Conservation (phyloP, 1,284 basidiomycete species). For the Rhodotorula mucilaginosa region DNA sequence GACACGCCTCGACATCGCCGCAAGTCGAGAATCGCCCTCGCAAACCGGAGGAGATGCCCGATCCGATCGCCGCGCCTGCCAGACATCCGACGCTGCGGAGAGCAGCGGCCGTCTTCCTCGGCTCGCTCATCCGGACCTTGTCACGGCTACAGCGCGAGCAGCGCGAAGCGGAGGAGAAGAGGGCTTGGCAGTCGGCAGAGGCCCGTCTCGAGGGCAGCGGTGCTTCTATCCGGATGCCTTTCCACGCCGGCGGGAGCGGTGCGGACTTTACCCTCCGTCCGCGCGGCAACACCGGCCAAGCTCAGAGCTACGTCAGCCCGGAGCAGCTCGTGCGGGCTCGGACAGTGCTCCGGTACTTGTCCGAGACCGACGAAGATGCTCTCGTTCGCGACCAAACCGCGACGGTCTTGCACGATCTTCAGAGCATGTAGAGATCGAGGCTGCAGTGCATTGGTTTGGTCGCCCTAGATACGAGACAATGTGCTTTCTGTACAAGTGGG, state of each 20-base stretch:
- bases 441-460: not conserved
- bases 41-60: slow-evolving; percentile 50
- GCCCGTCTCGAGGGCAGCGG: not conserved
- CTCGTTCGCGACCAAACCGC: slow-evolving; percentile 74
- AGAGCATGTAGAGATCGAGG: not conserved
- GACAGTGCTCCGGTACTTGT: slow-evolving; percentile 67
- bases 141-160: not conserved
- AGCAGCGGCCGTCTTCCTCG: slow-evolving; percentile 74
- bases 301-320: slow-evolving; percentile 41
- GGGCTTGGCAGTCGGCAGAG: not conserved
- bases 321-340: slow-evolving; percentile 54
- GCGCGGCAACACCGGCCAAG: slow-evolving; percentile 38
- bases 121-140: slow-evolving; percentile 55
- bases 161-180: not conserved
- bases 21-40: not conserved
- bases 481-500: no score
- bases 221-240: slow-evolving; percentile 33
- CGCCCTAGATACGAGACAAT: no score
- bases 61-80: slow-evolving; percentile 59
- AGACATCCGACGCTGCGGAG: slow-evolving; percentile 77
- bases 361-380: slow-evolving; percentile 67
- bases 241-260: not conserved
- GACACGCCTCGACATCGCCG: no score
- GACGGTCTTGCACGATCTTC: slow-evolving; percentile 60
- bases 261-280: slow-evolving; percentile 3